phyloP scores from a whole-genome alignment of 2,329 filamentous ascomycete genomes.

The Fusarium begoniae region DNA sequence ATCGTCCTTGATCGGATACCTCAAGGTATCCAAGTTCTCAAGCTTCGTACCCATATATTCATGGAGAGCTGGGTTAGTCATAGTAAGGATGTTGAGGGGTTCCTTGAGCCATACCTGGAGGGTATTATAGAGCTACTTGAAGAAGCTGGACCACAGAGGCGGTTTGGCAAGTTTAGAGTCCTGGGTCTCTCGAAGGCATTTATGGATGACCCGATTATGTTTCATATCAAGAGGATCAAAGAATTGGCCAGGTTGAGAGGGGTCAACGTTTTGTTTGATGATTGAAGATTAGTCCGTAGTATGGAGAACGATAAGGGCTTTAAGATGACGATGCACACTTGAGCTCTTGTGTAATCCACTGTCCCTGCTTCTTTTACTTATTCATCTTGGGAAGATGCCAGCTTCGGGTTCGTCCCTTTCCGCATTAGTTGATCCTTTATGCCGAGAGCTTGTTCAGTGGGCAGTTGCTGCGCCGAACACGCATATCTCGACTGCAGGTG shows the following conservation, averaged over 20 bases:
- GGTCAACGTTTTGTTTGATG: rapidly evolving
- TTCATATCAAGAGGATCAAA: neutral
- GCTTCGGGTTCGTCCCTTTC: too few relatives aligned
- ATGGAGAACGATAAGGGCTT: too few relatives aligned
- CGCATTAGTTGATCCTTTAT: too few relatives aligned
- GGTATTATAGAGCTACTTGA: neutral
- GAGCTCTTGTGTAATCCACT: too few relatives aligned
- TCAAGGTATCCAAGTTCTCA: neutral
- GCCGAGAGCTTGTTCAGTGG: too few relatives aligned
- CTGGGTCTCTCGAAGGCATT: neutral
- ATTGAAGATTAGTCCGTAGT: too few relatives aligned
- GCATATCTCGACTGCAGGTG: too few relatives aligned
- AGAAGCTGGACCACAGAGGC: neutral
- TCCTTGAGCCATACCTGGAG: neutral
- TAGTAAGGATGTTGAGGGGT: neutral
- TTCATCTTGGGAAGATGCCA: too few relatives aligned
- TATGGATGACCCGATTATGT: neutral
- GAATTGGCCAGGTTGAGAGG: rapidly evolving
- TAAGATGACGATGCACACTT: too few relatives aligned
- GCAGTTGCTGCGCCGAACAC: too few relatives aligned
- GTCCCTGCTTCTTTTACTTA: too few relatives aligned
- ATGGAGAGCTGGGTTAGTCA: neutral
- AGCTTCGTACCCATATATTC: neutral
- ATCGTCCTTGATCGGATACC: neutral
- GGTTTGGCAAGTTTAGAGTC: neutral